Percentiles rank a stretch among this genome's conserved stretches.
Conservation (phyloP, 805 yeast species). For the Candida nitratophila region DNA sequence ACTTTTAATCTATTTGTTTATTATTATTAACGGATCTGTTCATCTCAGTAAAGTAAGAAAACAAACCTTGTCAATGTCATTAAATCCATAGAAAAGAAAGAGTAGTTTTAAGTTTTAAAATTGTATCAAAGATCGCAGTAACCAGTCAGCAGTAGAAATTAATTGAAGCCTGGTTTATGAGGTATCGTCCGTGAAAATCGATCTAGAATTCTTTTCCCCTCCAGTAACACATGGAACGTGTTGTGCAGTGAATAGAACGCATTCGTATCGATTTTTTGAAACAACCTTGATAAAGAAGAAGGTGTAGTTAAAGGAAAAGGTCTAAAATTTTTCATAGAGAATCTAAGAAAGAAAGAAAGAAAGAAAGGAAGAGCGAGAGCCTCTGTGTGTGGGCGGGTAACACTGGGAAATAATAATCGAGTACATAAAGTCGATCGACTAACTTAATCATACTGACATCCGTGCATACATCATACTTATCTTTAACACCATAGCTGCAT, state of each 20-base stretch:
- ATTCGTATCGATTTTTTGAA: conserved; percentile 27
- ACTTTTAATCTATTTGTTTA: no score
- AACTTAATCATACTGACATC: no score
- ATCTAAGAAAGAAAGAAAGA: not conserved
- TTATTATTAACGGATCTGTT: no score
- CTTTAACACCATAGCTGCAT: no score
- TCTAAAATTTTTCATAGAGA: not conserved
- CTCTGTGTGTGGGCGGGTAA: not conserved
- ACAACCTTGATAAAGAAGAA: conserved; percentile 1
- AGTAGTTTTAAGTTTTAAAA: not conserved
- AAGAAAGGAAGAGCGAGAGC: no score
- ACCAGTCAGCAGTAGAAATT: conserved; percentile 1
- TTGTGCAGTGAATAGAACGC: conserved; percentile 41
- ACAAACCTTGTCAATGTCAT: no score
- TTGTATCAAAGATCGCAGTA: conserved; percentile 2
- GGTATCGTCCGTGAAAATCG: conserved; percentile 28
- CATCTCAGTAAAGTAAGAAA: not conserved
- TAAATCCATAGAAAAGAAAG: no score
- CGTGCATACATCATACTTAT: no score
- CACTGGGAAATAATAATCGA: no score
- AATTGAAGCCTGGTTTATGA: conserved; percentile 27
- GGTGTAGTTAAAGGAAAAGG: not conserved
- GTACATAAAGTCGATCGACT: no score
- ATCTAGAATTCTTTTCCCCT: conserved; percentile 39
- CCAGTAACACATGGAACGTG: conserved; percentile 30